Conservation (phyloP, 257 asterid species). For the Ballota nigra region DNA sequence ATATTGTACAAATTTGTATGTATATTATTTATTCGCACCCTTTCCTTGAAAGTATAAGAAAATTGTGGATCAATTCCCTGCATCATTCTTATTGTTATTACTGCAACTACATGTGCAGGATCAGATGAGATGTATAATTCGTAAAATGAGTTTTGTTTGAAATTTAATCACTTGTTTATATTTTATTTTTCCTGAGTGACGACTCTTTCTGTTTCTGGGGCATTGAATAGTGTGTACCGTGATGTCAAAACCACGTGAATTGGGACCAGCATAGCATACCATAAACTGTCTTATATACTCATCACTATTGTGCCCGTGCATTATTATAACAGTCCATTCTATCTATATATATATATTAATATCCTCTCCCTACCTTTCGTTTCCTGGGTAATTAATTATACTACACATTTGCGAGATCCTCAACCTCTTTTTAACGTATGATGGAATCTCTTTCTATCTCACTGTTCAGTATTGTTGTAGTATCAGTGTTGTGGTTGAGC, state of each 20-base stretch:
- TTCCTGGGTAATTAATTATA: no score
- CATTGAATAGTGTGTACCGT: no score
- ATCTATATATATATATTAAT: no score
- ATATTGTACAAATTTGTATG: background rate
- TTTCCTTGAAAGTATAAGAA: no score
- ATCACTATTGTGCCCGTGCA: background rate
- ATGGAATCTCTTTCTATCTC: background rate
- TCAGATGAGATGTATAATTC: background rate
- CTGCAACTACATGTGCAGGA: background rate
- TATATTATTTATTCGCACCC: no score
- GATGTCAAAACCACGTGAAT: slow-evolving; percentile 20
- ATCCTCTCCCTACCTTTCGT: no score
- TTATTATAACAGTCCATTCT: background rate
- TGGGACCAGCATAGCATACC: slow-evolving; percentile 23
- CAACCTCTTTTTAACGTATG: background rate
- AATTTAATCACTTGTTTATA: no score
- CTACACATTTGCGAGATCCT: background rate
- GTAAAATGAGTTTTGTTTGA: background rate
- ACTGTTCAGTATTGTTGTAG: slow-evolving; percentile 10
- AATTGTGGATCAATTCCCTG: background rate
- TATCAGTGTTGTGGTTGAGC: slow-evolving; percentile 3
- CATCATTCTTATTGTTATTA: background rate
- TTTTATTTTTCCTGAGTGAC: no score
- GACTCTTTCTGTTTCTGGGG: no score
- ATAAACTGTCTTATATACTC: slow-evolving; percentile 24